Base-by-base conservation (phyloP, 1,139 yeast species). In the Candida sanyaensis region DNA sequence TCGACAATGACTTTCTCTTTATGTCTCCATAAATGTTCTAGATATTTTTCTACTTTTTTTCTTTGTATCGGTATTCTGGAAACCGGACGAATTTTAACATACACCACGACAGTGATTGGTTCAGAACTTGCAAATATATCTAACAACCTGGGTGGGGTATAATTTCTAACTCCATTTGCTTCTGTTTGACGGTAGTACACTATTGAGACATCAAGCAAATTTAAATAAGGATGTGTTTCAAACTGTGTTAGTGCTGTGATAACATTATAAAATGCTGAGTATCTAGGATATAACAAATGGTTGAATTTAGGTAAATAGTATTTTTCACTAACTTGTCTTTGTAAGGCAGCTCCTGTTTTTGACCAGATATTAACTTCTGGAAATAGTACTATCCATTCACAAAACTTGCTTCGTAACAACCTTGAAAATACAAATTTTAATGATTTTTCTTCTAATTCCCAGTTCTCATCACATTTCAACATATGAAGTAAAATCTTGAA, bases 311-410 rank as follows among this genome's bases (percentile, higher is more conserved):
- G 88, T 40, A 83, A 66, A 48, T 71, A 81, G 57, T 73, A 81
- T 53, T 75, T 76, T 40, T 75, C 74, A 30, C 80, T 69, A 50
- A 83, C 74, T 40, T 74, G 71, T 39, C 71, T 67, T 52, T 85
- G 89, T 11, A 83, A 56, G 6, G 65, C 61, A 0, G 72, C 61
- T 29, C 77, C 73, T 32, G 73, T 75, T 5, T 71, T 64, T 0
- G 83, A 78, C 65, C 80, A 77, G 3, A 86, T 80, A 58, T 86
- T 87, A 2, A 86, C 92, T 62, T 87, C 95, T 0, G 95, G 93
- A 51, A 86, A 86, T 8, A 84, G 52, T 1, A 80, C 77, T 5
- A 84, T 56, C 88, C 88, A 84, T 53, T 77, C 77, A 2, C 75
- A 71, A 17, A 53, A 55, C 37, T 61, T 69, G 30, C 73, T 67